Evolutionary conservation across 2,329 filamentous ascomycete species (phyloP), one percentile per base, ranked within the genome.

Genomic region (Exophiala alcalophila): DNA sequence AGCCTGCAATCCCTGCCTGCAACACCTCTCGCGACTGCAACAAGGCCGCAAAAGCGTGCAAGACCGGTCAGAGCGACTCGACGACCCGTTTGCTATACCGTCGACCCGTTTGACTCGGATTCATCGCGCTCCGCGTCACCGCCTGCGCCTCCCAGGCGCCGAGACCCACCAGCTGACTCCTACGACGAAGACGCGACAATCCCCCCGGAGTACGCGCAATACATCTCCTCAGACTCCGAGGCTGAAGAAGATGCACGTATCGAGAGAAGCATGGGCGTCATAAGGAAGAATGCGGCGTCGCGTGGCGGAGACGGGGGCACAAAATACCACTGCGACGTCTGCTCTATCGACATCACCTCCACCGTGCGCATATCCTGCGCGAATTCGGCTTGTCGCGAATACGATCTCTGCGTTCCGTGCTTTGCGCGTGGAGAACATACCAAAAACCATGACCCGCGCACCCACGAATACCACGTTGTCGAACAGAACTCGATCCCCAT

Each of bases 401-500:
- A 96, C 64, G 92, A 98, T 63, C 81, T 98, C 38, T 98, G 92
- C 63, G 92, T 98, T 25, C 84, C 87, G 40, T 98, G 92, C 67
- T 98, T 98, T 65, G 77, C 87, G 23, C 82, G 84, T 53, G 91
- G 88, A 52, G 80, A 87, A 58, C 74, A 78, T 31, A 87, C 86
- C 50, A 86, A 87, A 57, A 82, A 85, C 42, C 92, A 98, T 65
- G 83, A 94, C 54, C 91, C 92, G 5, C 77, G 81, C 4, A 86
- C 85, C 9, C 92, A 98, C 66, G 74, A 87, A 10, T 98, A 83
- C 64, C 84, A 87, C 51, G 92, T 98, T 23, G 96, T 98, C 54
- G 92, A 98, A 65, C 92, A 97, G 60, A 95, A 98, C 61, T 96
- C 91, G 0, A 94, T 98, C 35, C 92, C 92, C 1, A 97, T 98